phyloP scores from a whole-genome alignment of 805 yeast species.

The Saccharomycopsis sp. region DNA sequence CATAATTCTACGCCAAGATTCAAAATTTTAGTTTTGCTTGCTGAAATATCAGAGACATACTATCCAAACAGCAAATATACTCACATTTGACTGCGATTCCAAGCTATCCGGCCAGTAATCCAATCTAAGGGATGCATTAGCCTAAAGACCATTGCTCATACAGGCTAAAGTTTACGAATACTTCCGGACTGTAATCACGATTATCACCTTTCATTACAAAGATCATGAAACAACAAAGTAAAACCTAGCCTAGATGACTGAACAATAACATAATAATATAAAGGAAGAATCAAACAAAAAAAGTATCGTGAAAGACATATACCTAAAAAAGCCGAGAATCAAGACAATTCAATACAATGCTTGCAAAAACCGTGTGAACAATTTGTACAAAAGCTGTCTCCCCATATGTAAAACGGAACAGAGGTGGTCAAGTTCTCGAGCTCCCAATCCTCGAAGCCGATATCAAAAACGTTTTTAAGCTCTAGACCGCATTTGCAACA shows the following conservation, averaged over 20 bases:
- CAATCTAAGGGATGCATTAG: too few species aligned
- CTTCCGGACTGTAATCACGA: background rate
- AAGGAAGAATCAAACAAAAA: background rate
- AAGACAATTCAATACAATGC: conserved; percentile 12
- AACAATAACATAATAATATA: background rate
- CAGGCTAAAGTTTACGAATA: too few species aligned
- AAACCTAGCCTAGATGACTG: background rate
- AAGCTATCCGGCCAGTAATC: too few species aligned
- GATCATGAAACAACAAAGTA: background rate
- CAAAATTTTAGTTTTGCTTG: background rate
- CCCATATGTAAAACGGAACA: conserved; percentile 20
- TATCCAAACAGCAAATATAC: background rate
- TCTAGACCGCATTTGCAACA: conserved; percentile 18
- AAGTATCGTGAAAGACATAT: background rate
- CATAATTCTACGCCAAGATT: background rate
- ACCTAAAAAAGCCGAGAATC: background rate
- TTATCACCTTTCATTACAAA: background rate
- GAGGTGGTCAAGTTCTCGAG: conserved; percentile 11
- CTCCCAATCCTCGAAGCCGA: conserved; percentile 5
- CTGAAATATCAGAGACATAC: background rate
- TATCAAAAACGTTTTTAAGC: conserved; percentile 7
- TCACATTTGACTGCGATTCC: too few species aligned
- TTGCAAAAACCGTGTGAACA: conserved; percentile 19
- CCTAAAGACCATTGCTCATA: too few species aligned
- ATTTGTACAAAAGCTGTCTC: conserved; percentile 16